Percentiles rank a stretch among this genome's conserved stretches.
Conservation (phyloP, 2,329 filamentous ascomycete genomes). For the Colletotrichum salicis region DNA sequence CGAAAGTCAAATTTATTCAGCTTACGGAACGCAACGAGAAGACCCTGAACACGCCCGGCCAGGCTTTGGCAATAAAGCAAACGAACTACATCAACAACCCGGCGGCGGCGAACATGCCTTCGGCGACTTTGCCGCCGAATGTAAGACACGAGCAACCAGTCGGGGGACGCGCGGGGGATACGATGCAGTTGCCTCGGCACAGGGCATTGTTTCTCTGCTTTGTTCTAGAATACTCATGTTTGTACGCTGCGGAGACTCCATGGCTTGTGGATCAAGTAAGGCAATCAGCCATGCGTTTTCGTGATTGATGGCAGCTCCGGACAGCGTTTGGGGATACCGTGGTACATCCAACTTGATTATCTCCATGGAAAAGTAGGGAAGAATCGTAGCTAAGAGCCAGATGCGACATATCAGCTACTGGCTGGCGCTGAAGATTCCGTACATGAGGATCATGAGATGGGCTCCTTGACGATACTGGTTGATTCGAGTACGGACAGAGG, state of each 20-base stretch:
- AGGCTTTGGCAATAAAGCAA: background rate
- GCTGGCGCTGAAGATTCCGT: background rate
- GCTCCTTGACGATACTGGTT: background rate
- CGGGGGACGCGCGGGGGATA: background rate
- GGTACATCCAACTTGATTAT: background rate
- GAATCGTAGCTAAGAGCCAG: background rate
- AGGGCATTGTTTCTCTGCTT: background rate
- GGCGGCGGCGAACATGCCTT: background rate
- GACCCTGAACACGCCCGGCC: background rate
- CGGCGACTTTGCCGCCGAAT: background rate
- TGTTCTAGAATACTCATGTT: constrained; percentile 7
- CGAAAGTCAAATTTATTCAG: too few relatives aligned
- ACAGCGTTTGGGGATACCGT: background rate
- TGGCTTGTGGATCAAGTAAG: constrained; percentile 10
- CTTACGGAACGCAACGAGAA: background rate
- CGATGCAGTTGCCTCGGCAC: background rate
- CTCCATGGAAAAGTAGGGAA: background rate
- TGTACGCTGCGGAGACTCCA: background rate
- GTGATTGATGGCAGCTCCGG: background rate
- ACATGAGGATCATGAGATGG: background rate
- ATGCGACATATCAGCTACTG: background rate
- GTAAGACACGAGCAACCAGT: constrained; percentile 3
- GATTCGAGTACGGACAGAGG: background rate
- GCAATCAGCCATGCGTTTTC: background rate
- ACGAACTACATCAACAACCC: too few relatives aligned